phyloP scores from a whole-genome alignment of 768 basidiomycete genomes.

The Suillus ampliporus region DNA sequence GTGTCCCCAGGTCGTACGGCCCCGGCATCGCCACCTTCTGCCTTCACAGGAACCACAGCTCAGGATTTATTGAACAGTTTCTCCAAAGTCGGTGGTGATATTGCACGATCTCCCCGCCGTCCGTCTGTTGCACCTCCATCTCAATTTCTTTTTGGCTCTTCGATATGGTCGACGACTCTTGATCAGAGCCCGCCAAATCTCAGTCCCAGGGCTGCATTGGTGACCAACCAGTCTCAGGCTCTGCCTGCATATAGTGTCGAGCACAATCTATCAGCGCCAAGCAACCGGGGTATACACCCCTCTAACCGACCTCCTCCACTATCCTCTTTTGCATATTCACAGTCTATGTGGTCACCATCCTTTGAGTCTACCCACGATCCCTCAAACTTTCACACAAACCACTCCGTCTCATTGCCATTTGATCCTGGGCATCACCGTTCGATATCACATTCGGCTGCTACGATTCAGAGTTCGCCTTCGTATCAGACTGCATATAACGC shows the following conservation, averaged over 20 bases:
- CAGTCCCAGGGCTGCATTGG: slow-evolving; percentile 1
- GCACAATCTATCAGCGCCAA: slow-evolving; percentile 16
- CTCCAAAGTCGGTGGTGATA: slow-evolving; percentile 25
- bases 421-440: slow-evolving; percentile 22
- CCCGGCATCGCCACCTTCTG: slow-evolving; percentile 26
- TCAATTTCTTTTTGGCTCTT: slow-evolving; percentile 60
- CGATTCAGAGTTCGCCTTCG: slow-evolving; percentile 21
- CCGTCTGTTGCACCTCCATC: slow-evolving; percentile 38
- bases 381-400: neutral
- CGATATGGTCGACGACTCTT: slow-evolving; percentile 70
- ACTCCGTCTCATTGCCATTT: slow-evolving; percentile 1
- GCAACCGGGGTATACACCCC: slow-evolving; percentile 20
- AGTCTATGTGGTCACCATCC: slow-evolving; percentile 29
- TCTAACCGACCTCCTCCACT: slow-evolving; percentile 14
- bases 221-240: neutral
- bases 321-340: slow-evolving; percentile 9
- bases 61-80: slow-evolving; percentile 65
- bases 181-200: slow-evolving; percentile 46
- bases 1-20: slow-evolving; percentile 31
- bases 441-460: slow-evolving; percentile 18
- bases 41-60: slow-evolving; percentile 57
- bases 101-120: slow-evolving; percentile 18
- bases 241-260: slow-evolving; percentile 8
- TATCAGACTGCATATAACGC: slow-evolving; percentile 15
- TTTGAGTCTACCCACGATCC: slow-evolving; percentile 30